Percentiles rank a stretch among this genome's conserved stretches.
phyloP scores from a whole-genome alignment of 768 basidiomycete species.

The Psilocybe sp. region DNA sequence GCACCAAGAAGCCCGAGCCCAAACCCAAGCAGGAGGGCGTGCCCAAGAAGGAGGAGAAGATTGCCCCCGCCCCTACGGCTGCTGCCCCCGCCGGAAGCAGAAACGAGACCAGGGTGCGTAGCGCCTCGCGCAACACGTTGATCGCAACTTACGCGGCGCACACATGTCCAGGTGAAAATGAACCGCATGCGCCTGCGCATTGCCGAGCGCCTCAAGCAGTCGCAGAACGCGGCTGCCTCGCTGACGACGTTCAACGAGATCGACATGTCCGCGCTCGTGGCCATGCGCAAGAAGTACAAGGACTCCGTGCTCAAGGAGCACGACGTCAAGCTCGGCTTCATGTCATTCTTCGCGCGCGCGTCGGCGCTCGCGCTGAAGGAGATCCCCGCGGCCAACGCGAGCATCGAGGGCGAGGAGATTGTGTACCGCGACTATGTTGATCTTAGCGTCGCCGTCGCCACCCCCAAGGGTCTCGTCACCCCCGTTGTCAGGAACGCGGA shows the following conservation, averaged over 20 bases:
- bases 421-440: conserved; percentile 93
- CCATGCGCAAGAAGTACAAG: conserved; percentile 93
- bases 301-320: conserved; percentile 86
- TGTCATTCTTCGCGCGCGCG: conserved; percentile 95
- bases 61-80: conserved; percentile 27
- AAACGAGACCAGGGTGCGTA: conserved; percentile 79
- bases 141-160: neutral
- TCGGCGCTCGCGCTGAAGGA: conserved; percentile 81
- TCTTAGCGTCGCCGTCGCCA: conserved; percentile 93
- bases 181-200: conserved; percentile 97
- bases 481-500: conserved; percentile 94
- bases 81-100: conserved; percentile 44
- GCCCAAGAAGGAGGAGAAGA: conserved; percentile 33
- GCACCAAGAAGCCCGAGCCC: conserved; percentile 24
- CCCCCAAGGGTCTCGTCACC: conserved; percentile 95
- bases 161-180: conserved; percentile 83
- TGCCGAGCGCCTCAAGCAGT: conserved; percentile 95
- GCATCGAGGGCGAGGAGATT: conserved; percentile 91
- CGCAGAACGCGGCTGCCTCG: conserved; percentile 95
- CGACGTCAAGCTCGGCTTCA: conserved; percentile 96
- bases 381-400: conserved; percentile 91
- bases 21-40: conserved; percentile 27
- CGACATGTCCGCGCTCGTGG: conserved; percentile 95
- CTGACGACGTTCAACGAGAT: conserved; percentile 99
- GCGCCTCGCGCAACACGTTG: conserved; percentile 1